phyloP scores from a whole-genome alignment of 768 basidiomycete genomes.

The Ephemerocybe angulata region DNA sequence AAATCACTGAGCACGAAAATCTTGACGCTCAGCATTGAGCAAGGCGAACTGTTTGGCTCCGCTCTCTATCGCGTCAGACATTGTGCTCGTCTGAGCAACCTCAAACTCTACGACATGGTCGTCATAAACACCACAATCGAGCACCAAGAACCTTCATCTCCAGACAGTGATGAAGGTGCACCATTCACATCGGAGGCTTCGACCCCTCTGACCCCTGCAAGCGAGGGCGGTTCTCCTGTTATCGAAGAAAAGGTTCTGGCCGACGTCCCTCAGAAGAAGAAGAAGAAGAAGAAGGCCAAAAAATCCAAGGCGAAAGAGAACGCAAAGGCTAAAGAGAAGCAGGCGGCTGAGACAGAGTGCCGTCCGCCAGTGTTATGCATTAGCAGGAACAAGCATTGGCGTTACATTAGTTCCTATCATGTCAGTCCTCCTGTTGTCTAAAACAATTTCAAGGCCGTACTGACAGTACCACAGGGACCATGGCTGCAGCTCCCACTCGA shows the following conservation, averaged over 20 bases:
- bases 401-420: slow-evolving; percentile 88
- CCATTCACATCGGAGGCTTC: neutral
- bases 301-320: slow-evolving; percentile 16
- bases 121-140: neutral
- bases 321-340: slow-evolving; percentile 37
- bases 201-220: neutral
- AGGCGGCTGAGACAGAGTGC: slow-evolving; percentile 38
- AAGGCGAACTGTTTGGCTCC: neutral
- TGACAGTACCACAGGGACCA: slow-evolving; percentile 58
- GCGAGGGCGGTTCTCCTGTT: neutral
- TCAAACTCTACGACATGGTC: neutral
- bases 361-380: slow-evolving; percentile 75
- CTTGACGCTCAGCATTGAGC: neutral
- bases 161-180: neutral
- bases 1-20: neutral
- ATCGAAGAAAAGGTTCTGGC: neutral
- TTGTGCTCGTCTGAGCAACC: neutral
- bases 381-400: slow-evolving; percentile 92
- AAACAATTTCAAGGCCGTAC: slow-evolving; percentile 9
- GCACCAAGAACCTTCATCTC: neutral
- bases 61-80: neutral
- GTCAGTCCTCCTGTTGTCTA: slow-evolving; percentile 42
- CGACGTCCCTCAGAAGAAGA: neutral
- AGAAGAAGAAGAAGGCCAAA: slow-evolving; percentile 2
- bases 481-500: slow-evolving; percentile 90